Conservation (phyloP, 305 asterid genomes). For the Solanum hybrid region DNA sequence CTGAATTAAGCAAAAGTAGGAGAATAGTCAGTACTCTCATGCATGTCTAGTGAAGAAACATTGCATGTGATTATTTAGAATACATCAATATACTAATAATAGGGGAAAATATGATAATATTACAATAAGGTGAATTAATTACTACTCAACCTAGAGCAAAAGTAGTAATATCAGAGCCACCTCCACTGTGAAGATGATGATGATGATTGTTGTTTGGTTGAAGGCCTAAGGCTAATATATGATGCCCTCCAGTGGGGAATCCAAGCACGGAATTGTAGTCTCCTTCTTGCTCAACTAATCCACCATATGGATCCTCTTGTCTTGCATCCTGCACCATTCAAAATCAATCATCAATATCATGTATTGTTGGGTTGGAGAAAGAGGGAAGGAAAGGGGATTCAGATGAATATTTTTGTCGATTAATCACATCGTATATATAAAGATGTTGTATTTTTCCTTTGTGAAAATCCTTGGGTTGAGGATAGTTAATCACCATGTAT, state of each 20-base stretch:
- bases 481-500: not conserved
- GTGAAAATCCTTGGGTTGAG: not conserved
- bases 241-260: conserved; percentile 12
- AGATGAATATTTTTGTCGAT: no score
- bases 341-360: not conserved
- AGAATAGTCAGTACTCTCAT: not conserved
- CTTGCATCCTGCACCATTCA: conserved; percentile 43
- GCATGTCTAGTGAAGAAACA: not conserved
- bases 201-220: conserved; percentile 36
- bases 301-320: conserved; percentile 80
- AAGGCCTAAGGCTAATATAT: conserved; percentile 39
- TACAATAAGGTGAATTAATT: not conserved
- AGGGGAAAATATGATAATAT: not conserved
- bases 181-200: conserved; percentile 46
- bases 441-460: no score
- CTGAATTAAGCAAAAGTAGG: not conserved
- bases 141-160: conserved; percentile 51
- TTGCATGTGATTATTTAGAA: not conserved
- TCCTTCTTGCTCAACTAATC: conserved; percentile 64
- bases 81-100: not conserved
- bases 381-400: not conserved
- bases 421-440: no score
- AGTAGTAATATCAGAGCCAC: conserved; percentile 67
- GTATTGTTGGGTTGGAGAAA: not conserved
- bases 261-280: conserved; percentile 54